phyloP scores from a whole-genome alignment of 768 basidiomycete genomes.

The Amanita rubescens region DNA sequence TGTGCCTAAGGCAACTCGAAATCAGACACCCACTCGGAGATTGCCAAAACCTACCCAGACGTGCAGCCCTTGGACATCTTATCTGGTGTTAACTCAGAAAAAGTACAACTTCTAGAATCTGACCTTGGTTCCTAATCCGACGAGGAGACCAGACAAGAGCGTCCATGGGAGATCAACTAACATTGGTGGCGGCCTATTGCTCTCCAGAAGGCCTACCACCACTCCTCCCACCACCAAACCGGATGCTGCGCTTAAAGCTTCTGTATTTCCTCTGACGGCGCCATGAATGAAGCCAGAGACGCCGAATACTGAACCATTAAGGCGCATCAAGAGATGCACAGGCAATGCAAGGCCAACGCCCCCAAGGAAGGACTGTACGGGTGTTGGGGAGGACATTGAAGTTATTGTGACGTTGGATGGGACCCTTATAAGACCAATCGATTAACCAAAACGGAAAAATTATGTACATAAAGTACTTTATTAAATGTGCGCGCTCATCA shows the following conservation, averaged over 20 bases:
- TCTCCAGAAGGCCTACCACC: slow-evolving; percentile 33
- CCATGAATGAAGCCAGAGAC: slow-evolving; percentile 56
- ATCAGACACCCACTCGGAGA: background rate
- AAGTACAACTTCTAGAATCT: background rate
- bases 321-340: slow-evolving; percentile 41
- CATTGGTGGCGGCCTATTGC: slow-evolving; percentile 21
- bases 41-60: slow-evolving; percentile 38
- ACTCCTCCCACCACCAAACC: slow-evolving; percentile 47
- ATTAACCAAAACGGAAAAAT: background rate
- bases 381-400: slow-evolving; percentile 37
- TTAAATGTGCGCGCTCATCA: too few species aligned
- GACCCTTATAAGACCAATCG: background rate
- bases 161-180: slow-evolving; percentile 22
- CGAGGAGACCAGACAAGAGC: slow-evolving; percentile 44
- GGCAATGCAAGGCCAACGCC: slow-evolving; percentile 46
- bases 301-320: slow-evolving; percentile 52
- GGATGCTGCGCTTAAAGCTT: slow-evolving; percentile 31
- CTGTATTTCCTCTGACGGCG: slow-evolving; percentile 35
- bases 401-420: background rate
- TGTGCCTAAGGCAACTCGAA: slow-evolving; percentile 36
- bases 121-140: slow-evolving; percentile 54
- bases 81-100: slow-evolving; percentile 6
- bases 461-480: too few species aligned
- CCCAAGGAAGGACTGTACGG: slow-evolving; percentile 47
- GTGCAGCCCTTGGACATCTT: slow-evolving; percentile 60